Conservation (phyloP, 345 rosid species). For the Litchi chinensis region DNA sequence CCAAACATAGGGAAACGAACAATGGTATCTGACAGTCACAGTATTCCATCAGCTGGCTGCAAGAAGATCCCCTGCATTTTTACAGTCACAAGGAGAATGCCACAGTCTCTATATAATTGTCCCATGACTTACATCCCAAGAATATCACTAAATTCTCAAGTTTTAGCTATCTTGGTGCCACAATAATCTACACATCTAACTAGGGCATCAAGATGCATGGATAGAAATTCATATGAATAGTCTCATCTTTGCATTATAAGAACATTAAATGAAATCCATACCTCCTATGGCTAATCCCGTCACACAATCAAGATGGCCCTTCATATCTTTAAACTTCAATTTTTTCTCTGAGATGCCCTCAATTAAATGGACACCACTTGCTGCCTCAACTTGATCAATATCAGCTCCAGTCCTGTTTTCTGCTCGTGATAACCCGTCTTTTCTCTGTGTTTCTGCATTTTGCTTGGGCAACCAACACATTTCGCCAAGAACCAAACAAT, state of each 20-base stretch:
- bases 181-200: not conserved
- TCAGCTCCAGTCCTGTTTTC: constrained; percentile 33
- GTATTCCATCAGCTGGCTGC: not conserved
- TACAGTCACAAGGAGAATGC: not conserved
- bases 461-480: constrained; percentile 35
- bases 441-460: constrained; percentile 26
- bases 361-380: constrained; percentile 38
- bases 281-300: constrained; percentile 88
- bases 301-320: constrained; percentile 75
- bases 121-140: not conserved
- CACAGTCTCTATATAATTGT: not conserved
- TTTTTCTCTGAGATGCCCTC: constrained; percentile 51
- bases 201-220: not conserved
- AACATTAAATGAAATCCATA: constrained; percentile 29
- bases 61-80: not conserved
- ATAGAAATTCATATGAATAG: not conserved
- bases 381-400: constrained; percentile 24
- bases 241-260: constrained; percentile 12
- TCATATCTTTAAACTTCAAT: constrained; percentile 56
- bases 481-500: constrained; percentile 60
- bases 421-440: constrained; percentile 26
- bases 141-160: not conserved
- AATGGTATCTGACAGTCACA: not conserved
- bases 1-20: not conserved
- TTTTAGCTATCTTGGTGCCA: not conserved